phyloP scores from a whole-genome alignment of 2,329 filamentous ascomycete genomes.

The Pseudogymnoascus sp. region DNA sequence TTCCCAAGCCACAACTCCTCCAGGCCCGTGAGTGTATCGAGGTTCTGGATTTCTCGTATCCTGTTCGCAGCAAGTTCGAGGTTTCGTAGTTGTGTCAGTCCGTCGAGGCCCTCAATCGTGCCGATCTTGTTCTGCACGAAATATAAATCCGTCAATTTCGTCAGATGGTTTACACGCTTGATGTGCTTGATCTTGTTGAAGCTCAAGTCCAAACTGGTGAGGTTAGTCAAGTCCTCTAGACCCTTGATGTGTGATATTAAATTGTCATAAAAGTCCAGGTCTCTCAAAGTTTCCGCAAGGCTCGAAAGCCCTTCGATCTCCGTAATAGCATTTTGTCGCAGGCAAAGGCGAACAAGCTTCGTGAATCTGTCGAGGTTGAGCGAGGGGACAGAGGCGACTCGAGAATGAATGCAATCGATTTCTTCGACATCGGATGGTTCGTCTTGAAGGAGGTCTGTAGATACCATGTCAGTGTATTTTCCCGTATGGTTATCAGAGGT shows the following conservation, averaged over 20 bases:
- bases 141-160: constrained; percentile 72
- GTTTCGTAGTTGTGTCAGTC: constrained; percentile 65
- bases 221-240: constrained; percentile 65
- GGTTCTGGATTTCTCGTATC: constrained; percentile 79
- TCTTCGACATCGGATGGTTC: constrained; percentile 59
- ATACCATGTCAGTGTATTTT: constrained; percentile 16
- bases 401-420: constrained; percentile 84
- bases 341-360: constrained; percentile 67
- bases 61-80: constrained; percentile 88
- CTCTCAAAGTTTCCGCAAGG: constrained; percentile 60
- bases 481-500: neutral
- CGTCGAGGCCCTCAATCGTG: constrained; percentile 75
- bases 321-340: constrained; percentile 86
- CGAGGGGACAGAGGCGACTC: constrained; percentile 67
- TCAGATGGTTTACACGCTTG: constrained; percentile 74
- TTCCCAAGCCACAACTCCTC: constrained; percentile 91
- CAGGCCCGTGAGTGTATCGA: constrained; percentile 68
- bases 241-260: constrained; percentile 79
- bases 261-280: constrained; percentile 96
- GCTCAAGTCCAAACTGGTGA: constrained; percentile 78
- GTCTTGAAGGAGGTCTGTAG: constrained; percentile 49
- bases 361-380: constrained; percentile 79
- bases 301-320: constrained; percentile 65
- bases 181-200: constrained; percentile 99
- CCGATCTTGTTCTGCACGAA: constrained; percentile 93